Base-by-base conservation (phyloP, 495 filamentous ascomycete species). In the Glarea lozoyensis region DNA sequence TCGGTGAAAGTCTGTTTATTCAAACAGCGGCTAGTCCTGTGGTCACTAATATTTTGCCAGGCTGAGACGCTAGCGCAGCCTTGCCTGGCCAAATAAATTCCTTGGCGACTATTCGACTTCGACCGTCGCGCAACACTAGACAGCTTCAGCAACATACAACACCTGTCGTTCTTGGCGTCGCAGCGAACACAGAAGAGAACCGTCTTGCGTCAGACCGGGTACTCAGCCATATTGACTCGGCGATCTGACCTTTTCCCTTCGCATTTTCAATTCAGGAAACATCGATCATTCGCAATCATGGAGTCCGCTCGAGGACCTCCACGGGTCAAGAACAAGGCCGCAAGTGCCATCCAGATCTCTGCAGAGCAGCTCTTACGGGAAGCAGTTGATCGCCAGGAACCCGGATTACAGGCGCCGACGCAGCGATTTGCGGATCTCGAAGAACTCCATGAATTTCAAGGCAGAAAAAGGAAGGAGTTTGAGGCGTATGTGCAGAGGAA, bases 401-500 rank as follows among this genome's bases (percentile, higher is more conserved):
- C 81, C 18, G 78, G 76, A 33, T 66, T 97, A 32, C 83, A 93
- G 58, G 85, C 85, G 16, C 92, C 92, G 10, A 96, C 90, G 23
- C 89, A 95, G 65, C 81, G 86, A 12, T 97, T 98, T 46, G 87
- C 85, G 39, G 92, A 98, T 57, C 76, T 98, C 56, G 92, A 98
- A 70, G 92, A 98, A 70, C 75, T 98, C 30, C 90, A 97, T 68
- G 92, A 97, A 62, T 95, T 85, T 66, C 92, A 97, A 56, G 90
- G 88, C 39, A 78, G 92, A 40, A 96, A 96, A 65, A 70, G 92
- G 51, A 93, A 88, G 62, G 92, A 96, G 56, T 98, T 94, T 55
- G 92, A 98, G 61, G 85, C 94, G 71, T 97, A 95, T 84, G 86
- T 96, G 37, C 82, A 86, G 45, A 85, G 93, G 39, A 96, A 97